Base-by-base conservation (phyloP, 2,329 filamentous ascomycete species). In the Lasiodiplodia sp. region DNA sequence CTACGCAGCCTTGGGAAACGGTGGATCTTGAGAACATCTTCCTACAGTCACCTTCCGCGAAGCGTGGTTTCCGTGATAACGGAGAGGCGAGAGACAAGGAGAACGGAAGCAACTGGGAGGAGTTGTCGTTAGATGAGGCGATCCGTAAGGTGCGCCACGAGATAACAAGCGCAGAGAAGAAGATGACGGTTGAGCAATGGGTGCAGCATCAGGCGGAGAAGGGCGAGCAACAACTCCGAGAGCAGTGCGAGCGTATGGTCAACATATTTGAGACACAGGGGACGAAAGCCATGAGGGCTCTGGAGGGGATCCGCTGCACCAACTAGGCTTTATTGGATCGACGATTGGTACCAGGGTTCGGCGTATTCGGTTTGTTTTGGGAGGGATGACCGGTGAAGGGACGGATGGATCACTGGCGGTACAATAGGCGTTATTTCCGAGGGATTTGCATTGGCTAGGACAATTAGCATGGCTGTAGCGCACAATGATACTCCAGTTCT, bases 121-220 rank as follows among this genome's bases (percentile, higher is more conserved):
- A 71, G 0, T 67, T 71, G 21, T 71, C 71, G 1, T 67, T 72
- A 14, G 72, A 71, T 0, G 71, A 81, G 11, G 81, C 88, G 31
- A 77, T 90, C 18, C 84, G 83, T 68, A 78, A 75, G 14, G 83
- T 85, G 49, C 88, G 87, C 14, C 84, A 84, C 0, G 87, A 87
- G 16, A 81, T 99, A 66, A 91, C 87, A 2, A 91, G 87, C 66
- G 87, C 90, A 0, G 96, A 98, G 82, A 94, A 91, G 83, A 84
- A 87, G 47, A 97, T 99, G 94, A 95, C 90, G 5, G 93, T 98
- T 0, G 93, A 97, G 78, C 90, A 97, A 79, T 99, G 95, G 93
- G 91, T 99, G 49, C 84, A 90, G 69, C 87, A 90, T 80, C 94
- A 96, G 72, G 96, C 96, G 0, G 86, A 87, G 70, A 85, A 90